These are phyloP conservation scores for Sclerospora graminicola DNA, from an alignment of 352 stramenopile species.

Conservation along the genomic window DNA sequence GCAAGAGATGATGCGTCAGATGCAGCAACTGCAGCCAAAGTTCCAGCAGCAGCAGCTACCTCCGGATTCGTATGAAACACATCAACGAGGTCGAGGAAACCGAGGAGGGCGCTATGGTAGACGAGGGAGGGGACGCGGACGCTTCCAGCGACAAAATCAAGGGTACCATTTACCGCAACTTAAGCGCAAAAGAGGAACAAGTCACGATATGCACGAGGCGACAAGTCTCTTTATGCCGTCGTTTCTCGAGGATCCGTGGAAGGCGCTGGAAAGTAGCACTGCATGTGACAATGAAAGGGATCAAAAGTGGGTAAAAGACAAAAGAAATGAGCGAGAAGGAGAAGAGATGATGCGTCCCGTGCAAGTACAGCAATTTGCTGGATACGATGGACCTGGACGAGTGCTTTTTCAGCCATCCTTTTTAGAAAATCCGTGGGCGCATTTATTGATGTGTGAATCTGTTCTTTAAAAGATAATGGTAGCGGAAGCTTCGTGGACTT, in stretches of 20 bases:
- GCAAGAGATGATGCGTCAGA: conserved; percentile 43
- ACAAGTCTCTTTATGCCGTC: conserved; percentile 57
- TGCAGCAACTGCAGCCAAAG: conserved; percentile 34
- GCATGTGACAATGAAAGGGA: neutral
- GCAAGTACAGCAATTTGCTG: conserved; percentile 6
- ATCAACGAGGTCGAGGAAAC: conserved; percentile 11
- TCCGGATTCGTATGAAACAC: neutral
- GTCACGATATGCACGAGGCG: conserved; percentile 28
- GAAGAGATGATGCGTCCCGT: conserved; percentile 11
- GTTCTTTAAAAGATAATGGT: conserved; percentile 10
- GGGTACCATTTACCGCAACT: conserved; percentile 11
- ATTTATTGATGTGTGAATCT: too few species aligned
- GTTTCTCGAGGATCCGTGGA: conserved; percentile 61
- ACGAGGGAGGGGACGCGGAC: conserved; percentile 9
- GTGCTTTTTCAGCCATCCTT: conserved; percentile 69
- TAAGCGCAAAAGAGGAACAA: conserved; percentile 40
- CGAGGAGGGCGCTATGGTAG: neutral
- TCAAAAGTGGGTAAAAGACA: neutral
- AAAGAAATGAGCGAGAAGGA: too few species aligned
- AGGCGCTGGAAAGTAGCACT: conserved; percentile 14
- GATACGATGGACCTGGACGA: conserved; percentile 21
- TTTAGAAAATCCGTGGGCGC: conserved; percentile 57
- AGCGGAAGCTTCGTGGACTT: conserved; percentile 15
- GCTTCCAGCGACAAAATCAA: conserved; percentile 10
- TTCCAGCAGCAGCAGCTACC: conserved; percentile 17